These are phyloP conservation scores for Haplosporangium sp. DNA, from an alignment of 371 early-diverging fungal species.

Conservation along the genomic window DNA sequence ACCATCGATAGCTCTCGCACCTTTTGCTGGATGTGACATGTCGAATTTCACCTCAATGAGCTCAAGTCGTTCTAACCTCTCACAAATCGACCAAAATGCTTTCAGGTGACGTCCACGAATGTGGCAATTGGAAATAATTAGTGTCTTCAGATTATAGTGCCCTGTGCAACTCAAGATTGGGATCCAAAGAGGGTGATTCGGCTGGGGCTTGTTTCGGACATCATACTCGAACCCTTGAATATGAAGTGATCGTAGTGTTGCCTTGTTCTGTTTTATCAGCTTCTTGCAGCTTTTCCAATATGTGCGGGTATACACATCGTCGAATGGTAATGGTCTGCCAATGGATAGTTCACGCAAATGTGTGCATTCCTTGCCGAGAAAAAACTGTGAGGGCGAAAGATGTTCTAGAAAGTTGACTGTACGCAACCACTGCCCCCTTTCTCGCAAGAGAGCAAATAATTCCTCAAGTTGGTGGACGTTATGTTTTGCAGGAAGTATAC, in stretches of 20 bases:
- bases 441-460: no score
- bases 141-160: neutral
- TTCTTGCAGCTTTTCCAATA: constrained; percentile 2
- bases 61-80: neutral
- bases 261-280: neutral
- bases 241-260: neutral
- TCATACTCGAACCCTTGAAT: neutral
- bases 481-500: no score
- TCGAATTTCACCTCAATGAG: neutral
- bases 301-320: neutral
- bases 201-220: neutral
- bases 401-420: no score
- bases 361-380: no score
- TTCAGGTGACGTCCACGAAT: constrained; percentile 14
- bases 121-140: neutral
- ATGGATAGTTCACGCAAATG: no score
- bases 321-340: no score
- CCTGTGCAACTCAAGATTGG: neutral
- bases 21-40: neutral
- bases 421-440: no score
- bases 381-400: no score
- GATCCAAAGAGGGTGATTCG: neutral
- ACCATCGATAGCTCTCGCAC: no score
- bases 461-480: no score
- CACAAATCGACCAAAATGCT: constrained; percentile 17